Base-by-base conservation (phyloP, 192 early-diverging fungal species). In the Endogone sp. region DNA sequence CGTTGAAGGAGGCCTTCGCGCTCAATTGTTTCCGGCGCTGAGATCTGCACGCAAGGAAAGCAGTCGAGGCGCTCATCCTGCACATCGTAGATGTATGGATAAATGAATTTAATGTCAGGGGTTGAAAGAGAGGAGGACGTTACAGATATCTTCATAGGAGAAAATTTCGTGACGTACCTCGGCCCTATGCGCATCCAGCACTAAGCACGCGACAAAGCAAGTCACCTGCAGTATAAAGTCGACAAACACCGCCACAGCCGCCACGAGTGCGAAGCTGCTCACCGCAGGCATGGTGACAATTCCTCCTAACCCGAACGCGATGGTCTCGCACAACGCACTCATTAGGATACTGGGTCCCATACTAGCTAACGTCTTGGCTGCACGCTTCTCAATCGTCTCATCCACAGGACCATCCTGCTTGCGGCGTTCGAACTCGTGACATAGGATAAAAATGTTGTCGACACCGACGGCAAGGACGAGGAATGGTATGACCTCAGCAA, bases 401-500 rank as follows among this genome's bases (percentile, higher is more conserved):
- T 82, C 77, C 21, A 77, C 71, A 65, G 75, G 74, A 71, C 60
- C 76, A 64, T 64, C 73, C 22, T 58, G n/a, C 13, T 62, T 72
- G 10, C 81, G 68, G 27, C 86, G 66, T 28, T 83, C 81, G 67
- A 85, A 85, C 69, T 87, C 88, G 61, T 89, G 85, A 44, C 83
- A 84, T 16, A 89, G 71, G 62, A 89, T 84, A 66, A 89, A 89
- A 60, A 89, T 87, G 57, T 89, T 89, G 60, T 89, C 88, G 0
- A 89, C 88, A 60, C 88, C 86, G 8, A 89, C 86, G 4, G 88
- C 88, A 31, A 89, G 65, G 10, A 87, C 88, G 29, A 89, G 66
- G 68, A 89, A 89, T 0, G 88, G 88, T 71, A 89, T 88, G 2
- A 89, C 88, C 56, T 89, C 88, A 3, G 86, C 86, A 63, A 88